Evolutionary conservation across 176 grass and related monocot genomes (phyloP), one percentile per base, ranked within the genome.

Genomic region (Oryza brachyantha): DNA sequence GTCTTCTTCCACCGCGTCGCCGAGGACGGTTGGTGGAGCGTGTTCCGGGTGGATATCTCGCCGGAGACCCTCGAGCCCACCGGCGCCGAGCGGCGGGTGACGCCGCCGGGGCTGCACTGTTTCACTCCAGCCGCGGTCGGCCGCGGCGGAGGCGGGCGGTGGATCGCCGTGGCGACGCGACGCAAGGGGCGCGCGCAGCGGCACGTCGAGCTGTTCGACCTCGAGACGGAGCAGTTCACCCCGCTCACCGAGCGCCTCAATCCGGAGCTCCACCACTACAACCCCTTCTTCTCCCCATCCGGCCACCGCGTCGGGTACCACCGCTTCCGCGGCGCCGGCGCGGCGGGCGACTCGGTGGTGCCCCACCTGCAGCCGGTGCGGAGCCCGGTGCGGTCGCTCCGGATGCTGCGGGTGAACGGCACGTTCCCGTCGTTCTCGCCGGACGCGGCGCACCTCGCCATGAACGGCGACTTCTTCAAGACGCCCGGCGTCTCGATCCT

Each of bases 11-110:
- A 97, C 82, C 76, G 87, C 45, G 91, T 86, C 64, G 91, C 89
- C 0, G 89, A 94, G 0, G 94, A 97, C 79, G 94, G 94, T 3
- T 97, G 94, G 94, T 97, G 94, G 94, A 97, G 94, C 78, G 70
- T 94, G 19, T 97, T 82, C 91, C 79, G 80, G 3, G 76, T 79
- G 16, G 87, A 88, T 70, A 13, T 97, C 3, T 80, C 87, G 24
- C 66, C 73, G 57, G 84, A 87, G 34, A 85, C 87, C 0, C 87
- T 90, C 52, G 37, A 85, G 32, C 78, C 79, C 29, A 29, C 54
- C 50, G 68, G 74, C 29, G n/a, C 66, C 40, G 78, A 78, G 48
- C 25, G 59, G 31, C 82, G 95, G 17, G 80, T 97, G 29, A 97
- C 94, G 43, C 91, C 94, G 5, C 80, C 83, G 22, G 94, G 89